phyloP scores from a whole-genome alignment of 192 early-diverging fungal genomes.

The Coemansia sp. region DNA sequence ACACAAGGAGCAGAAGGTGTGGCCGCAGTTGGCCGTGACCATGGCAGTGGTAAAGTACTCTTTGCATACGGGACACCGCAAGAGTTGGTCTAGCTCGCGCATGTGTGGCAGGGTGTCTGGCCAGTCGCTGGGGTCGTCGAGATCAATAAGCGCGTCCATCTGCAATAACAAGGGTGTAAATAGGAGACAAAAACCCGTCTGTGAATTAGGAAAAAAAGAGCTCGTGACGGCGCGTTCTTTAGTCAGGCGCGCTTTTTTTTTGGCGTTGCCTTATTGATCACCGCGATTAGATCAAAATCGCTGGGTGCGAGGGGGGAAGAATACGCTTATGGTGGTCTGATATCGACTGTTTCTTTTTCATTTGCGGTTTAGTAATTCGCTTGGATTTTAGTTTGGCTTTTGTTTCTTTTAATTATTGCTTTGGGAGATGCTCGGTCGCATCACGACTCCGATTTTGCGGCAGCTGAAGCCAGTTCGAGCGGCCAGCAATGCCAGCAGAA shows the following conservation, averaged over 20 bases:
- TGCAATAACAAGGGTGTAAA: not conserved
- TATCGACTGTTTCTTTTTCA: not conserved
- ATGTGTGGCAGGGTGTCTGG: conserved; percentile 43
- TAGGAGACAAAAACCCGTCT: not conserved
- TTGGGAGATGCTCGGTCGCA: conserved; percentile 30
- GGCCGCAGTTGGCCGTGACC: conserved; percentile 60
- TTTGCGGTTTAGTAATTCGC: not conserved
- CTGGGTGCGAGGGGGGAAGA: not conserved
- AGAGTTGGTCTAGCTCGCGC: conserved; percentile 61
- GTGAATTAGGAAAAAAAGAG: not conserved
- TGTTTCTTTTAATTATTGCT: not conserved
- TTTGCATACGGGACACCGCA: conserved; percentile 78
- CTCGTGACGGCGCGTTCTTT: not conserved
- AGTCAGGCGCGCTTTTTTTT: not conserved
- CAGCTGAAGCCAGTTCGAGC: conserved; percentile 10
- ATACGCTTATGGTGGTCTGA: not conserved
- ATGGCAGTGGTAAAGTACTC: conserved; percentile 64
- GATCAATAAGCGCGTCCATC: conserved; percentile 16
- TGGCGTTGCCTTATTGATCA: not conserved
- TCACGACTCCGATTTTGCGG: conserved; percentile 30
- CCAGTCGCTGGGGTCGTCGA: conserved; percentile 76
- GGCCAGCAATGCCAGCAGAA: not conserved
- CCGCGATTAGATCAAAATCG: not conserved
- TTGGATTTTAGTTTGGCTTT: not conserved
- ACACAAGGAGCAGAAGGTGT: conserved; percentile 79